A percentile compares a stretch with the other conserved stretches of the same genome.
These are phyloP conservation scores for Phytophthora kernoviae DNA, from an alignment of 352 stramenopile species.

Conservation along the genomic window DNA sequence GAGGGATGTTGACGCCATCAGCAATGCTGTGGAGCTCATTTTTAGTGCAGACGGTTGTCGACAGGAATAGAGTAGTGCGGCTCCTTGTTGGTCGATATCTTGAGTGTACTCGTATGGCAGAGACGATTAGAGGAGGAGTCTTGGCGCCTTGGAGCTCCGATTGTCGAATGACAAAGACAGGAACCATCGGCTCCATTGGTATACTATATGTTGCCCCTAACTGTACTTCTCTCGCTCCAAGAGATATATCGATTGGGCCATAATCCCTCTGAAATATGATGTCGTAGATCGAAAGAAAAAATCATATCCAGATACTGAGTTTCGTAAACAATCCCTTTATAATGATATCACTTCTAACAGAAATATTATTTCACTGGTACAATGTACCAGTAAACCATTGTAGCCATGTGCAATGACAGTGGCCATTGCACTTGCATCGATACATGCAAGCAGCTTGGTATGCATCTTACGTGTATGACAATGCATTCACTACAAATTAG, in stretches of 20 bases:
- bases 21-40: constrained; percentile 35
- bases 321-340: too few species aligned
- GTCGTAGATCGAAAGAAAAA: too few species aligned
- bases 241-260: neutral
- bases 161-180: constrained; percentile 13
- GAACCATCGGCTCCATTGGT: neutral
- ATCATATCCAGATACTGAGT: neutral
- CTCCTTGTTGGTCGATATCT: too few species aligned
- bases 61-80: constrained; percentile 17
- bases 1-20: constrained; percentile 28
- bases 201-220: neutral
- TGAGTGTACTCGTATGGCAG: too few species aligned
- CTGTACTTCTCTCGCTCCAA: neutral
- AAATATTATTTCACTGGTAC: too few species aligned
- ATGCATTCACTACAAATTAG: neutral
- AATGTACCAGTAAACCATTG: too few species aligned
- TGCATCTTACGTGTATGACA: too few species aligned
- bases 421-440: neutral
- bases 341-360: too few species aligned
- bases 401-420: too few species aligned
- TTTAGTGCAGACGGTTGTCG: constrained; percentile 9
- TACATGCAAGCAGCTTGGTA: neutral
- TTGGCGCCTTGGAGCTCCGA: constrained; percentile 4
- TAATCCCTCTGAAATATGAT: neutral
- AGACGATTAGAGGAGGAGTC: too few species aligned